Evolutionary conservation across 768 basidiomycete genomes (phyloP).

Genomic region (Hydnomerulius pinastri): DNA sequence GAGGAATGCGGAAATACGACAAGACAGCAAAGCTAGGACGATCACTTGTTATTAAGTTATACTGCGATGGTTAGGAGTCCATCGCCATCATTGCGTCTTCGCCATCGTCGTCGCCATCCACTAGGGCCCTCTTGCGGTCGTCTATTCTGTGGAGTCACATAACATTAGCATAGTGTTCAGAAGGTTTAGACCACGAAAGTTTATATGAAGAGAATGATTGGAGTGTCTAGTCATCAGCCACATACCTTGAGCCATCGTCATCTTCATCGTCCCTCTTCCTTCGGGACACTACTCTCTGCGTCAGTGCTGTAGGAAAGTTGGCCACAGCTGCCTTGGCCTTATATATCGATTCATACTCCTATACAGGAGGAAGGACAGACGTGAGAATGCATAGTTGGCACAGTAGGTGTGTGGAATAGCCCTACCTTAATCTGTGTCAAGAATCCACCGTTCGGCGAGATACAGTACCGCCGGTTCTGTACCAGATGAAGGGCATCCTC

Average conservation of each 20-base stretch:
- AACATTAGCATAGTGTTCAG: background rate
- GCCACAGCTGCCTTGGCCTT: constrained; percentile 73
- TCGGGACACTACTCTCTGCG: constrained; percentile 46
- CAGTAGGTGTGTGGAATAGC: background rate
- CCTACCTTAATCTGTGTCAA: constrained; percentile 87
- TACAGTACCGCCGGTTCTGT: constrained; percentile 90
- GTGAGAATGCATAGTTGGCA: constrained; percentile 1
- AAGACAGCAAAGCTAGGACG: too few relatives aligned
- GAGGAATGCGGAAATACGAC: too few relatives aligned
- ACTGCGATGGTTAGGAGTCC: constrained; percentile 19
- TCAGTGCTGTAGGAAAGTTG: constrained; percentile 47
- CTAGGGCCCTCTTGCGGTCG: constrained; percentile 45
- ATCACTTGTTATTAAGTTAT: background rate
- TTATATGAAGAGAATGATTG: too few relatives aligned
- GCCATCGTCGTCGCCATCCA: constrained; percentile 32
- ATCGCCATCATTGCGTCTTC: constrained; percentile 39
- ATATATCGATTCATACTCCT: constrained; percentile 96
- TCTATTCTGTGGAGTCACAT: constrained; percentile 32
- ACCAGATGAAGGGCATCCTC: constrained; percentile 88
- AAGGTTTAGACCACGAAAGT: background rate
- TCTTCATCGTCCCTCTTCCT: constrained; percentile 79
- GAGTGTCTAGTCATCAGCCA: too few relatives aligned
- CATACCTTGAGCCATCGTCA: constrained; percentile 54
- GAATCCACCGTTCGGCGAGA: constrained; percentile 91
- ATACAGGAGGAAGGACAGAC: background rate